phyloP scores from a whole-genome alignment of 805 yeast genomes.

The Blastobotrys mokoenaii region DNA sequence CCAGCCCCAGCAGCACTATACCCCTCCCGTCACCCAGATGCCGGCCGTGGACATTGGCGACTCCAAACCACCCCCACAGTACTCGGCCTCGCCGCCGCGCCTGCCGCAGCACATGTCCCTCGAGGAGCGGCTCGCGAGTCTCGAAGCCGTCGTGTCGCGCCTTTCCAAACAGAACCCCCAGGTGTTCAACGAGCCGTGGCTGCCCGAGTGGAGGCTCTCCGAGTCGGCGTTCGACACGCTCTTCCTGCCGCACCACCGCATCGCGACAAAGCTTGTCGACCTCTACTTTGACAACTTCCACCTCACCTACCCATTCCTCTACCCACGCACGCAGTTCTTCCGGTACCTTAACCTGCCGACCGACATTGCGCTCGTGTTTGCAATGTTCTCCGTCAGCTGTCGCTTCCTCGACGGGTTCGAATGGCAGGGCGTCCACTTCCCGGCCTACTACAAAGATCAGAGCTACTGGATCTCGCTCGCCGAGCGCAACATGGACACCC shows the following conservation, averaged over 20 bases:
- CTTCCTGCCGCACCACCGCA: slow-evolving; percentile 1
- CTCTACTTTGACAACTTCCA: slow-evolving; percentile 2
- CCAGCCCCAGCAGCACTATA: too few species aligned
- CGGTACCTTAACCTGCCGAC: neutral
- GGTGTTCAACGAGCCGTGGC: too few species aligned
- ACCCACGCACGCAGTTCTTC: slow-evolving; percentile 3
- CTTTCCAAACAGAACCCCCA: too few species aligned
- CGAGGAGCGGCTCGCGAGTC: too few species aligned
- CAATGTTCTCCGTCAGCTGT: slow-evolving; percentile 6
- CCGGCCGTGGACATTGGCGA: too few species aligned
- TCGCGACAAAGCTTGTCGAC: slow-evolving; percentile 2
- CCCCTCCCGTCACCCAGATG: neutral
- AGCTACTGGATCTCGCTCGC: slow-evolving; percentile 2
- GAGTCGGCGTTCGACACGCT: slow-evolving; percentile 1
- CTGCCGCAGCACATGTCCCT: neutral
- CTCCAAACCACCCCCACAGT: neutral
- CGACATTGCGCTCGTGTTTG: slow-evolving; percentile 5
- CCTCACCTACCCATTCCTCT: slow-evolving; percentile 4
- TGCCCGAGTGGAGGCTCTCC: slow-evolving; percentile 1
- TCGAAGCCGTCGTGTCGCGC: too few species aligned
- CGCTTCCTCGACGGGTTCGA: slow-evolving; percentile 1
- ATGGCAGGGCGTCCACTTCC: neutral
- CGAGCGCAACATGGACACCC: neutral
- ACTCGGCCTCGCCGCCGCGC: neutral
- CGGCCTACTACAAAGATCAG: slow-evolving; percentile 4